A percentile compares a stretch with the other conserved stretches of the same genome.
These are phyloP conservation scores for Chlorociboria aeruginascens DNA, from an alignment of 495 filamentous ascomycete genomes.

Conservation along the genomic window DNA sequence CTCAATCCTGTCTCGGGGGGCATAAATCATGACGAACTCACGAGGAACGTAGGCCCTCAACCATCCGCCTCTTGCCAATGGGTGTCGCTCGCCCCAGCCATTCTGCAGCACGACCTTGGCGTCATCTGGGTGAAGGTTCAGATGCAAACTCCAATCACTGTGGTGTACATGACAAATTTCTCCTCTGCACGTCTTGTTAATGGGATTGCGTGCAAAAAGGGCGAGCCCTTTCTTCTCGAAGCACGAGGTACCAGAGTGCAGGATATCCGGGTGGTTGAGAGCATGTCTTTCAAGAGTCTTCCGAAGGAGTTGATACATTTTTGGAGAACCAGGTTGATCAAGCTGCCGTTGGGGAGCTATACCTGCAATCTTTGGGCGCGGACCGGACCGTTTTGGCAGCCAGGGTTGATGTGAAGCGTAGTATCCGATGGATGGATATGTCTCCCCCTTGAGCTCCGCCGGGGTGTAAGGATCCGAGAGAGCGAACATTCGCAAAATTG, in stretches of 20 bases:
- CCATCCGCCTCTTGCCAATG: slow-evolving; percentile 50
- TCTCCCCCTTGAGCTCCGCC: slow-evolving; percentile 12
- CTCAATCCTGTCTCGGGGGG: slow-evolving; percentile 59
- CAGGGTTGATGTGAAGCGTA: slow-evolving; percentile 20
- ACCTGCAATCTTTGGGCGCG: slow-evolving; percentile 53
- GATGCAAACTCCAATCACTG: slow-evolving; percentile 62
- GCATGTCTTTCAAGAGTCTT: slow-evolving; percentile 38
- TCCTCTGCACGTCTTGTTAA: slow-evolving; percentile 55
- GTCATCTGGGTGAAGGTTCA: slow-evolving; percentile 68
- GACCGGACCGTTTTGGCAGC: slow-evolving; percentile 47
- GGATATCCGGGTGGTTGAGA: slow-evolving; percentile 29
- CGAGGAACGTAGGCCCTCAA: slow-evolving; percentile 18
- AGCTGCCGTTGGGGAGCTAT: slow-evolving; percentile 74
- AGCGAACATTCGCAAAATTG: slow-evolving; percentile 43
- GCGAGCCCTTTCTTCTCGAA: slow-evolving; percentile 72
- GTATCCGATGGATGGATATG: slow-evolving; percentile 33
- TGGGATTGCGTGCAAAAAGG: slow-evolving; percentile 47
- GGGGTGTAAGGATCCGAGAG: slow-evolving; percentile 43
- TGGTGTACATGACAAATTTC: slow-evolving; percentile 77
- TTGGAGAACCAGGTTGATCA: slow-evolving; percentile 43
- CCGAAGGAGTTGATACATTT: slow-evolving; percentile 40
- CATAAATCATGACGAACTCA: slow-evolving; percentile 60
- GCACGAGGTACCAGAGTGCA: slow-evolving; percentile 53
- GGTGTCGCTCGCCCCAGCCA: slow-evolving; percentile 87
- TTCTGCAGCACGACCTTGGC: slow-evolving; percentile 62